These are phyloP conservation scores for Larix sibirica DNA, from an alignment of 83 land plant species.

Conservation along the genomic window DNA sequence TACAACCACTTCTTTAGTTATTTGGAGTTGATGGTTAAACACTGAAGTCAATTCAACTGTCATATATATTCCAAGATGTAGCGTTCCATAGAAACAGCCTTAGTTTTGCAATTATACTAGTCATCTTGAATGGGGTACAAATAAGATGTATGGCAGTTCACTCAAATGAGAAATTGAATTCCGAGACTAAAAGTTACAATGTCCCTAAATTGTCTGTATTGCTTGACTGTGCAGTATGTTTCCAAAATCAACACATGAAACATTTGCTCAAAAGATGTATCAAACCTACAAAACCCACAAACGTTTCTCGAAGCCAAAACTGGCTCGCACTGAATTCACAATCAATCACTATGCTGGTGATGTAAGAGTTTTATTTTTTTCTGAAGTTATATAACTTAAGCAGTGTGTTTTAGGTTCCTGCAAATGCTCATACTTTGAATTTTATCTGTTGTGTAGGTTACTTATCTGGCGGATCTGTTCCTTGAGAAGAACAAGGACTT, in stretches of 20 bases:
- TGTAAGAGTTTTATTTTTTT: conserved; percentile 35
- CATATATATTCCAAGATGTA: background rate
- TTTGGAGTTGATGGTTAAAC: background rate
- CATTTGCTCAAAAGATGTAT: conserved; percentile 90
- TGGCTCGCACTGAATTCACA: conserved; percentile 88
- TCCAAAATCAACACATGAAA: conserved; percentile 93
- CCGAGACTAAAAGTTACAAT: background rate
- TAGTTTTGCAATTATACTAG: background rate
- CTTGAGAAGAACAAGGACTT: conserved; percentile 49
- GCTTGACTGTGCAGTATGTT: conserved; percentile 70
- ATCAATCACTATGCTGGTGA: conserved; percentile 95
- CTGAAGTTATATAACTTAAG: background rate
- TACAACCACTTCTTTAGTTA: background rate
- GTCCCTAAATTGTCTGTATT: background rate
- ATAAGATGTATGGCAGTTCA: background rate
- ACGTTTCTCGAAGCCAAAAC: conserved; percentile 92
- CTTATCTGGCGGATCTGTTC: conserved; percentile 65
- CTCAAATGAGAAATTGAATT: background rate
- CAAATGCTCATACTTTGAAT: background rate
- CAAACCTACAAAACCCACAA: conserved; percentile 79
- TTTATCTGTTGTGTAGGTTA: conserved; percentile 39
- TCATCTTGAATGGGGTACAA: background rate
- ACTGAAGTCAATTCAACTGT: background rate
- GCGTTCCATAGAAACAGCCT: background rate
- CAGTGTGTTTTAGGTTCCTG: background rate